Conservation (phyloP, 176 grass and related monocot genomes). For the Dactylis glomerata region DNA sequence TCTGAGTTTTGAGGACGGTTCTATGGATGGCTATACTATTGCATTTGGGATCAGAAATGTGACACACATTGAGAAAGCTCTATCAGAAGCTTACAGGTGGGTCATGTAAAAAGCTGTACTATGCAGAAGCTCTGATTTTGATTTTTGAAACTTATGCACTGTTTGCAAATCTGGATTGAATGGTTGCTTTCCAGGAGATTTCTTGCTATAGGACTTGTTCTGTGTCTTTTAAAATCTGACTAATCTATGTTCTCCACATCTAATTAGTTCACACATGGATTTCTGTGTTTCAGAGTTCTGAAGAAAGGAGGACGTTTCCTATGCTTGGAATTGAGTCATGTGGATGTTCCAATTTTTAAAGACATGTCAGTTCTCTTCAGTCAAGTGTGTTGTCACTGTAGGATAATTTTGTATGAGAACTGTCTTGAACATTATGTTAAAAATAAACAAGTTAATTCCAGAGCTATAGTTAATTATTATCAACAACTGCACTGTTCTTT, state of each 20-base stretch:
- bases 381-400: not conserved
- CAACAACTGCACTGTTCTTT: not conserved
- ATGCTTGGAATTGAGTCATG: conserved; percentile 92
- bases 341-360: conserved; percentile 75
- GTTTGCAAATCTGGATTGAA: not conserved
- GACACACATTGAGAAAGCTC: conserved; percentile 88
- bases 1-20: conserved; percentile 80
- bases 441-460: not conserved
- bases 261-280: conserved; percentile 19
- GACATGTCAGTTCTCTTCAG: conserved; percentile 58
- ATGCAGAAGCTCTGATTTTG: not conserved
- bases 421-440: not conserved
- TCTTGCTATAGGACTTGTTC: not conserved
- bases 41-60: conserved; percentile 97
- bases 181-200: not conserved
- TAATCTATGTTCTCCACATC: not conserved
- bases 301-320: conserved; percentile 87
- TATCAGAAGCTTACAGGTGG: conserved; percentile 83
- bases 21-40: conserved; percentile 95
- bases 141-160: not conserved
- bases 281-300: conserved; percentile 59
- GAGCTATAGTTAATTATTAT: not conserved
- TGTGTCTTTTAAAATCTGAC: not conserved
- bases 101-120: not conserved
- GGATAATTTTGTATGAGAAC: not conserved